Conservation (phyloP, 352 stramenopile genomes). For the Phytophthora nicotianae region DNA sequence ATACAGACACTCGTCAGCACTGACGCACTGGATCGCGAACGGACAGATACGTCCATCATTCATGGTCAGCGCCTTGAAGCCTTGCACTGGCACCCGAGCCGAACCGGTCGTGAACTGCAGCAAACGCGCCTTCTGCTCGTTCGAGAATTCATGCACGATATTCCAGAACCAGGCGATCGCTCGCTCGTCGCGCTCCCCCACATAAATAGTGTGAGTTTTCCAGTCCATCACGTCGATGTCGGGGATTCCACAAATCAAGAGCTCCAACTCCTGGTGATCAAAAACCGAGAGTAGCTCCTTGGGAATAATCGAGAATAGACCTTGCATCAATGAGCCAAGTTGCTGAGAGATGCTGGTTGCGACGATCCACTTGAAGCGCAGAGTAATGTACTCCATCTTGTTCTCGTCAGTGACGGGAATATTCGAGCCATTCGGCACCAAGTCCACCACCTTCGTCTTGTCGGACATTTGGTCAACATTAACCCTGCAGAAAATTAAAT, state of each 20-base stretch:
- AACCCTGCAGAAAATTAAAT: conserved; percentile 45
- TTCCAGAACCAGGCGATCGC: conserved; percentile 98
- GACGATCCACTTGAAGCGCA: conserved; percentile 90
- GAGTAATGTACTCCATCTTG: conserved; percentile 97
- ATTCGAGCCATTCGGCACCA: conserved; percentile 94
- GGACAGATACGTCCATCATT: conserved; percentile 88
- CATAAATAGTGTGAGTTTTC: conserved; percentile 97
- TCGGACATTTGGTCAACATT: conserved; percentile 75
- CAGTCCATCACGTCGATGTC: conserved; percentile 97
- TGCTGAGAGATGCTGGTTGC: conserved; percentile 82
- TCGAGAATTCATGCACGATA: conserved; percentile 92
- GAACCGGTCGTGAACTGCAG: conserved; percentile 98
- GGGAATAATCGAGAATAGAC: conserved; percentile 97
- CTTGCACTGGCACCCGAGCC: conserved; percentile 91
- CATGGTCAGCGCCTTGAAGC: conserved; percentile 89
- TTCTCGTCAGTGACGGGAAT: conserved; percentile 97
- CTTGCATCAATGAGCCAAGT: conserved; percentile 94
- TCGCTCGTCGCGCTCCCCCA: conserved; percentile 82
- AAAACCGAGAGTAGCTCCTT: conserved; percentile 95
- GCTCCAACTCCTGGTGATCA: conserved; percentile 96
- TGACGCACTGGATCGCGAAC: conserved; percentile 88
- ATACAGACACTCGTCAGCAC: conserved; percentile 80
- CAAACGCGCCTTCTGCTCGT: conserved; percentile 95
- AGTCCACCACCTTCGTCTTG: conserved; percentile 91
- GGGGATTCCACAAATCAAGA: conserved; percentile 97